A percentile compares a stretch with the other conserved stretches of the same genome.
phyloP scores from a whole-genome alignment of 1,284 basidiomycete species.

The Ustilago nuda region DNA sequence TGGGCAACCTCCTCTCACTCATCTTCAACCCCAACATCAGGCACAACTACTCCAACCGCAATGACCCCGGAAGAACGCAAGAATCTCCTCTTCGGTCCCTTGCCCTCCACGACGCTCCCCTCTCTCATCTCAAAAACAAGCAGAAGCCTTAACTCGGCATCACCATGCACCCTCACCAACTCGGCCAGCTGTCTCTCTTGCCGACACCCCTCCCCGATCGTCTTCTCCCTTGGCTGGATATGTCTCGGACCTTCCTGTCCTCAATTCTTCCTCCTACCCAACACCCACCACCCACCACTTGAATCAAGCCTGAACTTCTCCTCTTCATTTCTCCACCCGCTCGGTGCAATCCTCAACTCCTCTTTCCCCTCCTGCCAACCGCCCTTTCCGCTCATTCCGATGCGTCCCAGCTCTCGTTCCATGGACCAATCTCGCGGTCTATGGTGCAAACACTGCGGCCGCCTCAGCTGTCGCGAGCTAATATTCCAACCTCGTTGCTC shows the following conservation, averaged over 20 bases:
- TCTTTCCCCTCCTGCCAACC: constrained; percentile 18
- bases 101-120: constrained; percentile 19
- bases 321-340: constrained; percentile 14
- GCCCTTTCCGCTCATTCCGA: constrained; percentile 31
- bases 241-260: constrained; percentile 38
- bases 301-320: constrained; percentile 18
- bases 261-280: constrained; percentile 26
- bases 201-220: constrained; percentile 12
- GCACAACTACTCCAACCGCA: background rate
- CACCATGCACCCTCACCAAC: constrained; percentile 20
- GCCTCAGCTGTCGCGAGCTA: constrained; percentile 42
- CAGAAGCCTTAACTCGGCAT: background rate
- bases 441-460: constrained; percentile 41
- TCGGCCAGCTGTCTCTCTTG: constrained; percentile 26
- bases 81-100: constrained; percentile 17
- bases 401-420: constrained; percentile 6
- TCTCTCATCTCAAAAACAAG: constrained; percentile 2
- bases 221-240: constrained; percentile 46
- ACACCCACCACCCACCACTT: background rate
- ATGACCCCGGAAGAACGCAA: constrained; percentile 3
- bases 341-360: constrained; percentile 11
- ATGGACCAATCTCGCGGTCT: constrained; percentile 38
- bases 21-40: background rate
- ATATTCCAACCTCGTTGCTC: constrained; percentile 32
- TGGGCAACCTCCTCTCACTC: background rate